Evolutionary conservation across 176 grass and related monocot species (phyloP), one percentile per base, ranked within the genome.

Genomic region (Tillandsia fasciculata): DNA sequence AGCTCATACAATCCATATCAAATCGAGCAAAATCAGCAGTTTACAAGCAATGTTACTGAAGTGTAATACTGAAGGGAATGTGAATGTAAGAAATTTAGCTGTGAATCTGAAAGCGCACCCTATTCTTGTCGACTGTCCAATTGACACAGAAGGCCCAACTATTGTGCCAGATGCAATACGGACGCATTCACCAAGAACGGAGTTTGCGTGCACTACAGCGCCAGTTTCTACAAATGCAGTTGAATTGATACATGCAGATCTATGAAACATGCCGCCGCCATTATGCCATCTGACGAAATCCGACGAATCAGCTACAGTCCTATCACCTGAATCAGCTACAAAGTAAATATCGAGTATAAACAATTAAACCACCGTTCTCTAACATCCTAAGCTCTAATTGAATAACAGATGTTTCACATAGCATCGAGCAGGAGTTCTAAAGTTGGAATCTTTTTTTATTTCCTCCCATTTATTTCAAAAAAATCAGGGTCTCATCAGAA

Each of bases 41-140:
- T 64, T 20, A 76, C 33, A 81, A 59, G 61, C 2, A 10, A 28
- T 1, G 24, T 8, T 10, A 26, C 23, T 15, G 51, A 56, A 26
- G 26, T 66, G 12, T 48, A 11, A 70, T 12, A 52, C 54, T 57
- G 70, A 61, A 73, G 24, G 29, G 20, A 58, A 12, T 9, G 53
- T 20, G 64, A 13, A 26, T 71, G 67, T 10, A 10, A 73, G 23
- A 73, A 12, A 54, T 24, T 66, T 9, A 20, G 9, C 26, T 33
- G 1, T 10, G 18, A 83, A 64, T 2, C 8, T 26, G 24, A 53
- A 71, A 70, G 11, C 1, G 51, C 79, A 96, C 93, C 93, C 83
- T 10, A 92, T 71, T 70, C 69, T 92, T 15, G 93, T 92, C 3
- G 88, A 90, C 58, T 83, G 70, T 2, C 86, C 82, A 2, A 97